phyloP scores from a whole-genome alignment of 768 basidiomycete species.

The Tremella fuciformis region DNA sequence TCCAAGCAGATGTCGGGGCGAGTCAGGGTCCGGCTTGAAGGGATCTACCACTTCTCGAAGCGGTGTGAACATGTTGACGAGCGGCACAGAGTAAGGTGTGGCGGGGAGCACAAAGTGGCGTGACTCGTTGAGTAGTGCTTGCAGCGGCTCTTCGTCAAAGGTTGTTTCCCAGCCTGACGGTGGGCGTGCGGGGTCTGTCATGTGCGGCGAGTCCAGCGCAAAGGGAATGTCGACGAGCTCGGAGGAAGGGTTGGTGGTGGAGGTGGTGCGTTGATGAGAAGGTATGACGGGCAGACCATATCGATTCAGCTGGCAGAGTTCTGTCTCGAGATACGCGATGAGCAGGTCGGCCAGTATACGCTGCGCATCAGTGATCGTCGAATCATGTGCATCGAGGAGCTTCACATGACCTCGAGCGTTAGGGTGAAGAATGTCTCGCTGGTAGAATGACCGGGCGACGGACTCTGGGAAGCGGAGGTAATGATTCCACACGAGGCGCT shows the following conservation, averaged over 20 bases:
- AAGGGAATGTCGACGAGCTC: conserved; percentile 35
- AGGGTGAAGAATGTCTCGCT: conserved; percentile 44
- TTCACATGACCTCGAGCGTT: conserved; percentile 50
- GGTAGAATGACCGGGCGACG: conserved; percentile 39
- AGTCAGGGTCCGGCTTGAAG: conserved; percentile 26
- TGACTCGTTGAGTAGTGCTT: conserved; percentile 23
- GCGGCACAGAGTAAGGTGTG: conserved; percentile 34
- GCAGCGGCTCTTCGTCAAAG: conserved; percentile 34
- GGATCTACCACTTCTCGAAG: conserved; percentile 44
- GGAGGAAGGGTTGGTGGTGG: conserved; percentile 24
- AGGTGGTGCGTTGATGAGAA: conserved; percentile 21
- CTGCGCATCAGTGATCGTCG: conserved; percentile 18
- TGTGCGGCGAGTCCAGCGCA: conserved; percentile 34
- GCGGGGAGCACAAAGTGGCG: conserved; percentile 34
- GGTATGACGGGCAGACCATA: conserved; percentile 38
- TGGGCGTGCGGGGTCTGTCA: conserved; percentile 33
- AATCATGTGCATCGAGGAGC: neutral
- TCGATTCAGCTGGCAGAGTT: conserved; percentile 39
- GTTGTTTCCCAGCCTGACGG: conserved; percentile 39
- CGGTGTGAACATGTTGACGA: conserved; percentile 40
- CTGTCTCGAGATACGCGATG: conserved; percentile 43
- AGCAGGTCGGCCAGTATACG: conserved; percentile 45
- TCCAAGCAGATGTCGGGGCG: conserved; percentile 26
- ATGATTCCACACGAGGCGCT: conserved; percentile 44
- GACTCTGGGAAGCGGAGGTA: conserved; percentile 45